These are phyloP conservation scores for Nitzschia sp. DNA, from an alignment of 108 stramenopile species.

Conservation along the genomic window DNA sequence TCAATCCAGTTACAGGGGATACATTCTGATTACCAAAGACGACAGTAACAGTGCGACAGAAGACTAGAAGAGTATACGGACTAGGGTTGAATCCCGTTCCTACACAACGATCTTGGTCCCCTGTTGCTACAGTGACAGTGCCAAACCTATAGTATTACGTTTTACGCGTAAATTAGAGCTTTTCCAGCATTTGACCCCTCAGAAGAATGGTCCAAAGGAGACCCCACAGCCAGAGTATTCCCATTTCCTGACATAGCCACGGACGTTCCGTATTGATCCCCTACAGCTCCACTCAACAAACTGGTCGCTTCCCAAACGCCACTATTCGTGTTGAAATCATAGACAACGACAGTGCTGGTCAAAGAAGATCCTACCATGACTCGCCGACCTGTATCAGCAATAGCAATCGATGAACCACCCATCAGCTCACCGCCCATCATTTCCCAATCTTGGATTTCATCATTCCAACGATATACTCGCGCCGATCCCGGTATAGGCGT, in stretches of 20 bases:
- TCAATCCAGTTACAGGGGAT: constrained; percentile 52
- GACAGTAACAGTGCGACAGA: not conserved
- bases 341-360: not conserved
- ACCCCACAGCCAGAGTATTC: constrained; percentile 11
- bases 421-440: not conserved
- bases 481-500: not conserved
- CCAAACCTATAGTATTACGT: not conserved
- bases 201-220: not conserved
- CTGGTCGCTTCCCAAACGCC: not conserved
- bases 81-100: too few relatives aligned
- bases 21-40: constrained; percentile 38
- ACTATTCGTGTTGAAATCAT: not conserved
- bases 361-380: constrained; percentile 6
- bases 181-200: constrained; percentile 8
- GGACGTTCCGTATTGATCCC: constrained; percentile 4
- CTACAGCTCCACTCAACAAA: not conserved
- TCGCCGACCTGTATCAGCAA: not conserved
- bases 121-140: too few relatives aligned
- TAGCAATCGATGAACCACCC: constrained; percentile 16
- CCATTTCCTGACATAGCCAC: constrained; percentile 11
- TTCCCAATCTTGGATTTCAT: not conserved
- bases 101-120: too few relatives aligned
- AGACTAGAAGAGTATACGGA: too few relatives aligned
- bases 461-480: constrained; percentile 10
- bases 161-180: not conserved